Conservation (phyloP, 805 yeast species). For the Metschnikowia gelsemii region DNA sequence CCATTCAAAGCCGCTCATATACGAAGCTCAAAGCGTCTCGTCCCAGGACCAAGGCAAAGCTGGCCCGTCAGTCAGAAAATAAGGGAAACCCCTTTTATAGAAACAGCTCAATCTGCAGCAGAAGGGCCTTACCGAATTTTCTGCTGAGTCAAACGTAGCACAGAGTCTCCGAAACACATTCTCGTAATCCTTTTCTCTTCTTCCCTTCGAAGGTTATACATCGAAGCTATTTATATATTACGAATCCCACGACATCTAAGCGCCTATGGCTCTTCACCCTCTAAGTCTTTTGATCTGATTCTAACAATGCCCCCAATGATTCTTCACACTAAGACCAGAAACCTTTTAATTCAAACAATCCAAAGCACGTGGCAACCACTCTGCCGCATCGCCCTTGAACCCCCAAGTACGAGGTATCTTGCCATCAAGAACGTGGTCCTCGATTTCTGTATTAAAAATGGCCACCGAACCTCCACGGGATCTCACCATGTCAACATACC, state of each 20-base stretch:
- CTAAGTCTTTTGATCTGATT: neutral
- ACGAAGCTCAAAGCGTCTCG: neutral
- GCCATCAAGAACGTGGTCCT: constrained; percentile 42
- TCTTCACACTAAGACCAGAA: neutral
- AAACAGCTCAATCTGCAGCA: neutral
- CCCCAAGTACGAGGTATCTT: constrained; percentile 57
- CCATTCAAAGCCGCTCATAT: neutral
- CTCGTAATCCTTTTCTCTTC: neutral
- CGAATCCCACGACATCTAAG: neutral
- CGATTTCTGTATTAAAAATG: constrained; percentile 72
- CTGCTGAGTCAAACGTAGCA: neutral
- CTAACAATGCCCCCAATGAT: neutral
- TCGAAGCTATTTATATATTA: neutral
- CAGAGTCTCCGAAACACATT: neutral
- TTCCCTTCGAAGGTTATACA: neutral
- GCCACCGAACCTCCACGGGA: constrained; percentile 80
- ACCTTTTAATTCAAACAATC: constrained; percentile 22
- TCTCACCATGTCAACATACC: constrained; percentile 76
- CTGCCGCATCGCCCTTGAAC: constrained; percentile 78
- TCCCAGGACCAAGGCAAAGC: neutral
- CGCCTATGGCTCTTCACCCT: neutral
- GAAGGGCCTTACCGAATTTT: neutral
- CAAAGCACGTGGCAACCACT: constrained; percentile 63
- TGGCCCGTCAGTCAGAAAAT: neutral
- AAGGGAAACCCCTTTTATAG: constrained; percentile 8